Evolutionary conservation across 1,139 yeast genomes (phyloP), one percentile per base, ranked within the genome.

Genomic region (Arxiozyma bovina): DNA sequence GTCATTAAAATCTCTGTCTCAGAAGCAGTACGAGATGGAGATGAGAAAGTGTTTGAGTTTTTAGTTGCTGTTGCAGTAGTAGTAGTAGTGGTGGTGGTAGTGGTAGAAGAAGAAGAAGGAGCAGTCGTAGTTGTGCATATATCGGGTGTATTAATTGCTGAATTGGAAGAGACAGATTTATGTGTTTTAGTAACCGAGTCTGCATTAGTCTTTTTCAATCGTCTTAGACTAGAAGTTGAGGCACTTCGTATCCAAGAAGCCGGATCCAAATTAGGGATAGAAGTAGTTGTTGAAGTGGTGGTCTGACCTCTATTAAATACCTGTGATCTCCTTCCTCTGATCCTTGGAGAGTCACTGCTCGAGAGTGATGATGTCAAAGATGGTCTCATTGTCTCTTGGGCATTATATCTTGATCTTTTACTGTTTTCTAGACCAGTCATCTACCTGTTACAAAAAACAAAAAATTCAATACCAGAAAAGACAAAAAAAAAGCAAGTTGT

Each of bases 211-310:
- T 34, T 34, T 34, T 34, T 34, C 40, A 34, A 25, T 17, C 48
- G 47, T 17, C 51, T 44, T 1, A 55, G 38, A 45, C 51, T 53
- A 4, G 57, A 53, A 1, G 57, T 53, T 1, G 57, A 55, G 3
- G 57, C 55, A 50, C 55, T 53, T 12, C 57, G 42, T n/a, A 55
- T 47, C 57, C 57, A 55, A 9, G 54, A 44, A 15, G 45, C n/a
- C 11, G 41, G 21, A 38, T 54, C 44, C 12, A 34, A 27, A 18
- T 17, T 42, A 12, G 48, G 44, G 5, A 40, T 25, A 9, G 52
- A n/a, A 30, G 54, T 3, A 18, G 48, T 45, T 38, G 49, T 42
- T 12, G 40, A 34, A 34, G 40, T 34, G 8, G 4, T 34, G 4
- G 3, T 34, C n/a, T 34, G 40, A 6, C n/a, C 40, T 6, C n/a